These are phyloP conservation scores for Martensiomyces pterosporus DNA, from an alignment of 192 early-diverging fungal genomes.

Conservation along the genomic window DNA sequence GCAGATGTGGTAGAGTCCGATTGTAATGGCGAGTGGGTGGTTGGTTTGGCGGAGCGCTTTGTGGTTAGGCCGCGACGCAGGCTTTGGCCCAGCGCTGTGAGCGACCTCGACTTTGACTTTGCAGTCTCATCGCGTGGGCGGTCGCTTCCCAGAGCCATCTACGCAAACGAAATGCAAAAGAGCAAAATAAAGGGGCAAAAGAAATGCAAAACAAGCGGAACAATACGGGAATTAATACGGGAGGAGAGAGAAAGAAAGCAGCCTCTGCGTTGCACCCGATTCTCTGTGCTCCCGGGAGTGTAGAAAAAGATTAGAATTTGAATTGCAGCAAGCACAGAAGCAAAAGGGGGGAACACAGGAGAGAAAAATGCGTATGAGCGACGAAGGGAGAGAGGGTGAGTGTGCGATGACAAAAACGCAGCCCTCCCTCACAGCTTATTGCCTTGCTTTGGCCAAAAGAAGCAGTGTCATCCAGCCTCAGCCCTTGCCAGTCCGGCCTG, in stretches of 20 bases:
- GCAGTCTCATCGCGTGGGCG: conserved; percentile 46
- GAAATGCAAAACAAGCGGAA: neutral
- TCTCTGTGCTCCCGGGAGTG: too few relatives aligned
- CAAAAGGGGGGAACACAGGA: too few relatives aligned
- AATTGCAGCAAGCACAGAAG: too few relatives aligned
- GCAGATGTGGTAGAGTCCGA: neutral
- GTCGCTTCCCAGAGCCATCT: conserved; percentile 44
- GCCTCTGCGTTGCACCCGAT: too few relatives aligned
- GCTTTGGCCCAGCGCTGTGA: conserved; percentile 41
- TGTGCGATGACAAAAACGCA: too few relatives aligned
- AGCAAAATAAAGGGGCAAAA: neutral
- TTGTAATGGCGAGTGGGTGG: neutral
- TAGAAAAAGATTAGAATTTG: too few relatives aligned
- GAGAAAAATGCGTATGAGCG: too few relatives aligned
- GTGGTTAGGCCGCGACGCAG: conserved; percentile 46
- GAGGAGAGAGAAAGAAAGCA: neutral
- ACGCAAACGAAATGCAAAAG: neutral
- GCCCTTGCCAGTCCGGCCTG: too few relatives aligned
- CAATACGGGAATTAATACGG: neutral
- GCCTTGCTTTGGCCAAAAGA: too few relatives aligned
- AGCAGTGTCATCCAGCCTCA: too few relatives aligned
- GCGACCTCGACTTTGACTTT: conserved; percentile 39
- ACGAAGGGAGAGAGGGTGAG: too few relatives aligned
- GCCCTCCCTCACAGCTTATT: too few relatives aligned
- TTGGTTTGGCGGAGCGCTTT: conserved; percentile 23